Conservation (phyloP, 495 filamentous ascomycete species). For the Clohesyomyces aquaticus region DNA sequence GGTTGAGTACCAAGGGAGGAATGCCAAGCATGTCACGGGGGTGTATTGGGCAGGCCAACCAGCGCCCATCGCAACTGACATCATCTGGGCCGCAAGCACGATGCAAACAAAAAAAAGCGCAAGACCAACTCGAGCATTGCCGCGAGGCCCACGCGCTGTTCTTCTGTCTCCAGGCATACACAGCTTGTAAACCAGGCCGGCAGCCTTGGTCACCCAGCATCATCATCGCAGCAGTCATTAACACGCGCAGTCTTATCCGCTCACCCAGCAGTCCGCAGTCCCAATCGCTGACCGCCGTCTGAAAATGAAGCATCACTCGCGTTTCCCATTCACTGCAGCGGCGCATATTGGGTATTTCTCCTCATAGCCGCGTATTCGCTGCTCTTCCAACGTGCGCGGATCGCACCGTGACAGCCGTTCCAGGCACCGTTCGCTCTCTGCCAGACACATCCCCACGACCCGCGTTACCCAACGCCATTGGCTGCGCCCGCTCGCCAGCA, state of each 20-base stretch:
- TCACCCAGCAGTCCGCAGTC: neutral
- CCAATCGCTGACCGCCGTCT: constrained; percentile 2
- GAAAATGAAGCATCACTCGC: constrained; percentile 7
- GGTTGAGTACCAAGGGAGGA: too few relatives aligned
- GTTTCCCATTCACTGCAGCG: constrained; percentile 3
- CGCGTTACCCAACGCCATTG: constrained; percentile 21
- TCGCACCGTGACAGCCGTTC: constrained; percentile 35
- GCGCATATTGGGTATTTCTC: constrained; percentile 18
- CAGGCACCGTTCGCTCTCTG: constrained; percentile 32
- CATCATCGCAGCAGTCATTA: neutral
- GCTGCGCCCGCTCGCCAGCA: neutral
- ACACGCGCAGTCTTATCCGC: neutral
- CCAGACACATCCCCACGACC: constrained; percentile 33
- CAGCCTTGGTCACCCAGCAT: neutral
- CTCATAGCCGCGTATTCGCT: constrained; percentile 20
- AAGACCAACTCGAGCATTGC: too few relatives aligned
- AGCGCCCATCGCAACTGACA: constrained; percentile 1
- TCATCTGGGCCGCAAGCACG: constrained; percentile 6
- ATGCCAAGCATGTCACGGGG: neutral
- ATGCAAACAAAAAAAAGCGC: constrained; percentile 2
- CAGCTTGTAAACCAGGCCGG: neutral
- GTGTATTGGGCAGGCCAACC: neutral
- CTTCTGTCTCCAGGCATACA: neutral
- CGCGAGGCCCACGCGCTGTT: neutral
- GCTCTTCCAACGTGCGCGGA: constrained; percentile 32